phyloP scores from a whole-genome alignment of 2,329 filamentous ascomycete genomes.

The Diaporthe nobilis region DNA sequence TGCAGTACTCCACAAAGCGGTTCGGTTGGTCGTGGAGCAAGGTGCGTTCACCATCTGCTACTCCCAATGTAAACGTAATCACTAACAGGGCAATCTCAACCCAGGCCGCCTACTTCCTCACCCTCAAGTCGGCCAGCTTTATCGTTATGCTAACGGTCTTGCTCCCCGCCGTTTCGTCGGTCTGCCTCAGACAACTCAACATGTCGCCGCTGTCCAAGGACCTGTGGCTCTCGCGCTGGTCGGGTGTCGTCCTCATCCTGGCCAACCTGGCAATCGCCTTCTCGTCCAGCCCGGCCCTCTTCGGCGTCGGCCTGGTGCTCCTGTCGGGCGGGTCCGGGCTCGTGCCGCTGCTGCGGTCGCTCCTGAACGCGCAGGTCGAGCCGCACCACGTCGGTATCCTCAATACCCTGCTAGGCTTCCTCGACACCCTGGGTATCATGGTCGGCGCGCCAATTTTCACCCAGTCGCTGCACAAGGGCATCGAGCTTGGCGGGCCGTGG shows the following conservation, averaged over 20 bases:
- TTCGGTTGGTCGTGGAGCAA: conserved; percentile 64
- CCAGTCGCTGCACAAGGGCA: conserved; percentile 60
- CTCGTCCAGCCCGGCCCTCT: conserved; percentile 52
- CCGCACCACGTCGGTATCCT: conserved; percentile 67
- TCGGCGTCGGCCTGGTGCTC: conserved; percentile 56
- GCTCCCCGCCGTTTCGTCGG: conserved; percentile 53
- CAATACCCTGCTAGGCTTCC: conserved; percentile 65
- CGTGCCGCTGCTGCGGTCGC: conserved; percentile 58
- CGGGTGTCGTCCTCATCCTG: conserved; percentile 49
- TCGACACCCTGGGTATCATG: conserved; percentile 65
- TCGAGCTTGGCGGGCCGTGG: conserved; percentile 62
- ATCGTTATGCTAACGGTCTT: conserved; percentile 56
- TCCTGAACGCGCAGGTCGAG: conserved; percentile 68
- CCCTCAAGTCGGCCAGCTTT: conserved; percentile 55
- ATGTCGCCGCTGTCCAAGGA: conserved; percentile 56
- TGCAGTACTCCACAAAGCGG: conserved; percentile 68
- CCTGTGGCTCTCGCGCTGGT: conserved; percentile 55
- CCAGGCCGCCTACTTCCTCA: conserved; percentile 58
- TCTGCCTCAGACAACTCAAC: conserved; percentile 51
- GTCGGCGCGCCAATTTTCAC: conserved; percentile 62
- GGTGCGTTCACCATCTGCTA: conserved; percentile 45
- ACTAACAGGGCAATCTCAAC: neutral
- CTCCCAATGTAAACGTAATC: neutral
- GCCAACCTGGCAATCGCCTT: conserved; percentile 57
- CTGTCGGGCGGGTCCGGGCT: conserved; percentile 62